phyloP scores from a whole-genome alignment of 345 rosid species.

The Mangifera indica region DNA sequence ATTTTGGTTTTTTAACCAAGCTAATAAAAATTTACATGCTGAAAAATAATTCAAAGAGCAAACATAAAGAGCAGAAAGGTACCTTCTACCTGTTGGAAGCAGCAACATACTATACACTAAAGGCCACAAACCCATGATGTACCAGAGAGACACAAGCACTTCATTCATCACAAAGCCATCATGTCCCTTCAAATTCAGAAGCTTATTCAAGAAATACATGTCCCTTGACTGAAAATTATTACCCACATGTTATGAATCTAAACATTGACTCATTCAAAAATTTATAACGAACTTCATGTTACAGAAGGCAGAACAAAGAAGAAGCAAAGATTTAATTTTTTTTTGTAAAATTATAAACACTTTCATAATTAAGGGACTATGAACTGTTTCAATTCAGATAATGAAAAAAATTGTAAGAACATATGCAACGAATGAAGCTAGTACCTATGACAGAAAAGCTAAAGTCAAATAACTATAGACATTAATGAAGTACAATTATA shows the following conservation, averaged over 20 bases:
- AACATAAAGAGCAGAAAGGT: conserved; percentile 11
- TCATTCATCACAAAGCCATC: conserved; percentile 90
- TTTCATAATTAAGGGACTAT: not conserved
- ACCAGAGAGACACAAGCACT: conserved; percentile 78
- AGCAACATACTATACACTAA: conserved; percentile 71
- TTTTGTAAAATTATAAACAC: too few species aligned
- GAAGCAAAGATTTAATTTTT: not conserved
- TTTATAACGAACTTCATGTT: too few species aligned
- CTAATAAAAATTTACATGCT: not conserved
- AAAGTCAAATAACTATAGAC: conserved; percentile 2
- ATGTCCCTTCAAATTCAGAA: conserved; percentile 65
- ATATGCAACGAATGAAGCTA: not conserved
- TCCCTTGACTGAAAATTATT: conserved; percentile 62
- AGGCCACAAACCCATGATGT: conserved; percentile 93
- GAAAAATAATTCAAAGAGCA: not conserved
- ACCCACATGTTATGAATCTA: too few species aligned
- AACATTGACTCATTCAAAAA: too few species aligned
- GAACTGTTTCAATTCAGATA: not conserved
- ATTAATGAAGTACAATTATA: not conserved
- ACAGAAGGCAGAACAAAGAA: too few species aligned
- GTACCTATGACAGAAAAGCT: not conserved
- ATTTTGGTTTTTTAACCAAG: not conserved
- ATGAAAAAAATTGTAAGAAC: not conserved
- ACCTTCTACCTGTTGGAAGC: conserved; percentile 85
- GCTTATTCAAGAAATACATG: conserved; percentile 77